Base-by-base conservation (phyloP, 192 early-diverging fungal species). In the Entomortierella chlamydospora region DNA sequence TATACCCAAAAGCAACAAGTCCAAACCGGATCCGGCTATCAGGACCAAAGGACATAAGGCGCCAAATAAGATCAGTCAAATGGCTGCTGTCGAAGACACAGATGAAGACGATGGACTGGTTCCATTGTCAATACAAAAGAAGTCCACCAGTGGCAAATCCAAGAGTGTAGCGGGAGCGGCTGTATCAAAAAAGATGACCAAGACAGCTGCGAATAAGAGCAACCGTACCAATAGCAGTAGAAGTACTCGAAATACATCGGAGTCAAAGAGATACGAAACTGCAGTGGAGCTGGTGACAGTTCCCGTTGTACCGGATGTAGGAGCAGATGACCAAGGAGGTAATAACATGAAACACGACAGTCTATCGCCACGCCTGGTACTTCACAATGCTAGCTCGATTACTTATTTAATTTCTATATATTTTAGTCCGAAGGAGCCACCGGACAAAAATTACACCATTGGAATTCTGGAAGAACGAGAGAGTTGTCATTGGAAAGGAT, bases 381-480 rank as follows among this genome's bases (percentile, higher is more conserved):
- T 45, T 22, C 17, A 9, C 13, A 30, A 20, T 58, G 0, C 12
- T 18, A 20, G 4, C 5, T 20, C 15, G 15, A 47, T 47, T 11
- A 20, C 45, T 17, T 2, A 5, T 4, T 23, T 45, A 8, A 8
- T 26, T 61, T 0, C 7, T 61, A 23, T 45, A 37, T 37, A 37
- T 18, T 1, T 30, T 66, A 71, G 69, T 71, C 0, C 72, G 72
- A 20, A 67, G 63, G 26, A 74, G 72, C 15, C 63, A 53, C 25
- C 53, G 72, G 10, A 67, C 64, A 9, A 59, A 65, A 30, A 37
- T 74, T 10, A 34, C 49, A n/a, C 72, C 72, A 17, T 43, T 74
- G n/a, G 64, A 74, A 43, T 74, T 61, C 33, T 74, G 72, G 72
- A 66, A 65, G 55, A 74, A 74, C 42, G 72, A 74, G n/a, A 58